These are phyloP conservation scores for Epichloe gansuensis DNA, from an alignment of 2,329 filamentous ascomycete species.

Conservation along the genomic window DNA sequence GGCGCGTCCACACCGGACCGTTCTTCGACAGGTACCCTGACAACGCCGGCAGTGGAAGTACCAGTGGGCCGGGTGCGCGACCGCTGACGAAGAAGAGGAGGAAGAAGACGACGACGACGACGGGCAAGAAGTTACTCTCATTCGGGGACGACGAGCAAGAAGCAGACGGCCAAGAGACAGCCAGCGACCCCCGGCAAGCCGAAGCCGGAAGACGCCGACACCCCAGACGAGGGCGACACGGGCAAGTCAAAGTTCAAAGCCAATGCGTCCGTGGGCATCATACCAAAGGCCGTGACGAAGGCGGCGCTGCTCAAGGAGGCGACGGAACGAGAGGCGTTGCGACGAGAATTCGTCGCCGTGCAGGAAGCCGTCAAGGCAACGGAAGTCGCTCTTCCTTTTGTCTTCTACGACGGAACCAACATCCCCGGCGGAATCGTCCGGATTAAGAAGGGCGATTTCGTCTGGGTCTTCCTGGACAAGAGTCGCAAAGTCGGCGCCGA, in stretches of 20 bases:
- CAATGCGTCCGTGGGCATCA: constrained; percentile 47
- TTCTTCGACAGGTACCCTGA: constrained; percentile 37
- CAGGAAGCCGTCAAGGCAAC: constrained; percentile 82
- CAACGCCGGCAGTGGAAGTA: constrained; percentile 25
- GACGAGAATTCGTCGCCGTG: constrained; percentile 69
- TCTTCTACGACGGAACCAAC: constrained; percentile 93
- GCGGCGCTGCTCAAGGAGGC: constrained; percentile 68
- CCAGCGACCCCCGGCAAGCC: neutral
- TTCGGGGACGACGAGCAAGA: constrained; percentile 56
- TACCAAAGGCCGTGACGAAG: constrained; percentile 61
- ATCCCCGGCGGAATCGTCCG: constrained; percentile 72
- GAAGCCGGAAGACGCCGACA: constrained; percentile 12
- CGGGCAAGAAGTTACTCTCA: constrained; percentile 38
- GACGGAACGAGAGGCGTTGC: constrained; percentile 62
- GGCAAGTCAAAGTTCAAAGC: constrained; percentile 40
- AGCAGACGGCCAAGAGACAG: constrained; percentile 30
- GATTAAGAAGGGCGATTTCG: constrained; percentile 83
- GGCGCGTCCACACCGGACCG: constrained; percentile 35
- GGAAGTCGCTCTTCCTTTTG: constrained; percentile 84
- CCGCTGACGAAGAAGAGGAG: constrained; percentile 28
- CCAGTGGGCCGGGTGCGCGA: constrained; percentile 11
- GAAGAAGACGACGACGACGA: constrained; percentile 31
- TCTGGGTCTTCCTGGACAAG: constrained; percentile 88
- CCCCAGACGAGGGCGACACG: constrained; percentile 8
- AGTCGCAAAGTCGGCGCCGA: constrained; percentile 84